These are phyloP conservation scores for Polychaeton citri DNA, from an alignment of 2,329 filamentous ascomycete species.

Conservation along the genomic window DNA sequence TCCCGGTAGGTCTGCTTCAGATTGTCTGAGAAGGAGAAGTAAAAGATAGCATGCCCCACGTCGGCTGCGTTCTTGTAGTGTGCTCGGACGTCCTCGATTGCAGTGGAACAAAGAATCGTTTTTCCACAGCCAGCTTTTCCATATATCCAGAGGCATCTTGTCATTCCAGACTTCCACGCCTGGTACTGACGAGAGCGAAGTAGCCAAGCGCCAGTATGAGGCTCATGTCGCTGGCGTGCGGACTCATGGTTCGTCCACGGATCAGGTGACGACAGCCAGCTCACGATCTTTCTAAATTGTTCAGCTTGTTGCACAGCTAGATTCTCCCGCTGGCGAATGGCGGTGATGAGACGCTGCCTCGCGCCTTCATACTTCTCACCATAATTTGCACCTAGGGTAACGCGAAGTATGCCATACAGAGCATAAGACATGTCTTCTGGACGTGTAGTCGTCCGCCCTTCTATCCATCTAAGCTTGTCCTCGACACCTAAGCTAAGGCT, in stretches of 20 bases:
- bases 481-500: slow-evolving; percentile 2
- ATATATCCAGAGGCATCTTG: slow-evolving; percentile 3
- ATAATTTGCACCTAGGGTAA: slow-evolving; percentile 4
- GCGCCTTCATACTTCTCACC: slow-evolving; percentile 4
- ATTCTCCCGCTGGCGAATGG: neutral
- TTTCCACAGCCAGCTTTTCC: slow-evolving; percentile 4
- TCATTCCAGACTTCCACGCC: slow-evolving; percentile 6
- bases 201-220: slow-evolving; percentile 7
- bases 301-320: slow-evolving; percentile 4
- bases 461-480: slow-evolving; percentile 5
- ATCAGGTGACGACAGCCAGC: slow-evolving; percentile 10
- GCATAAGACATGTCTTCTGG: slow-evolving; percentile 7
- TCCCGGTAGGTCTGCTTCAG: slow-evolving; percentile 1
- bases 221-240: slow-evolving; percentile 5
- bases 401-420: slow-evolving; percentile 7
- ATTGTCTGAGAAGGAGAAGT: slow-evolving; percentile 2
- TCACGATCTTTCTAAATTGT: slow-evolving; percentile 5
- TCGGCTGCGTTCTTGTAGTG: neutral
- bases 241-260: slow-evolving; percentile 8
- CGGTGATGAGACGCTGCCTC: neutral
- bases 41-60: slow-evolving; percentile 1
- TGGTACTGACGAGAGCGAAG: slow-evolving; percentile 6
- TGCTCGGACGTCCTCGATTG: slow-evolving; percentile 1
- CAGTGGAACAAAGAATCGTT: slow-evolving; percentile 1
- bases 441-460: slow-evolving; percentile 3